A percentile compares a stretch with the other conserved stretches of the same genome.
phyloP scores from a whole-genome alignment of 441 rosid species.

The Metrosideros polymorpha region DNA sequence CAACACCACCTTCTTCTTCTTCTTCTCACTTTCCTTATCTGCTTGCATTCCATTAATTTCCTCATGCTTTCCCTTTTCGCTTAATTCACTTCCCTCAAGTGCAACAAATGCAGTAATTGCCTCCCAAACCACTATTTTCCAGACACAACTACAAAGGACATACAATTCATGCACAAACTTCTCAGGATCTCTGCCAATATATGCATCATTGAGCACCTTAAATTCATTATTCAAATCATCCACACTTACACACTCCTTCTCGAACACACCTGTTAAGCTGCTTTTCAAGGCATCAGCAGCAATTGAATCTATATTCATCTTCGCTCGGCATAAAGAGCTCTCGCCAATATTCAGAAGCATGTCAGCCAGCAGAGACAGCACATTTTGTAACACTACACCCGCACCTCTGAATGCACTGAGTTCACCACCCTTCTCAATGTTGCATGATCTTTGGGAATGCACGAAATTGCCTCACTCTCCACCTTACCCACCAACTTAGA shows the following conservation, averaged over 20 bases:
- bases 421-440: slow-evolving; percentile 50
- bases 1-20: slow-evolving; percentile 50
- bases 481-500: slow-evolving; percentile 50
- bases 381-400: no score
- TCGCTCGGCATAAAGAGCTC: slow-evolving; percentile 34
- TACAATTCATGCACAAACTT: slow-evolving; percentile 43
- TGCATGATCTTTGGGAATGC: slow-evolving; percentile 50
- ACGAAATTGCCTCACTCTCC: slow-evolving; percentile 24
- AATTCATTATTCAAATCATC: slow-evolving; percentile 24
- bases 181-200: slow-evolving; percentile 25
- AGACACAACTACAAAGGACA: slow-evolving; percentile 31
- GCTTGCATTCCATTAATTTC: slow-evolving; percentile 25
- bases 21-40: slow-evolving; percentile 53
- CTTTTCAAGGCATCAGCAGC: slow-evolving; percentile 26
- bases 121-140: slow-evolving; percentile 75
- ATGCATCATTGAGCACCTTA: slow-evolving; percentile 27
- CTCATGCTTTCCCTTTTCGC: slow-evolving; percentile 14
- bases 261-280: slow-evolving; percentile 21
- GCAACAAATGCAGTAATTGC: slow-evolving; percentile 47
- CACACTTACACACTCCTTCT: slow-evolving; percentile 13
- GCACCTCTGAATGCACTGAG: slow-evolving; percentile 35
- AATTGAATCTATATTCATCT: slow-evolving; percentile 29
- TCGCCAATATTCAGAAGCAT: slow-evolving; percentile 40
- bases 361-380: slow-evolving; percentile 26
- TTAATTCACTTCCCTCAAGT: slow-evolving; percentile 52